These are phyloP conservation scores for Posidonia oceanica DNA, from an alignment of 116 monocot genomes.

Conservation along the genomic window DNA sequence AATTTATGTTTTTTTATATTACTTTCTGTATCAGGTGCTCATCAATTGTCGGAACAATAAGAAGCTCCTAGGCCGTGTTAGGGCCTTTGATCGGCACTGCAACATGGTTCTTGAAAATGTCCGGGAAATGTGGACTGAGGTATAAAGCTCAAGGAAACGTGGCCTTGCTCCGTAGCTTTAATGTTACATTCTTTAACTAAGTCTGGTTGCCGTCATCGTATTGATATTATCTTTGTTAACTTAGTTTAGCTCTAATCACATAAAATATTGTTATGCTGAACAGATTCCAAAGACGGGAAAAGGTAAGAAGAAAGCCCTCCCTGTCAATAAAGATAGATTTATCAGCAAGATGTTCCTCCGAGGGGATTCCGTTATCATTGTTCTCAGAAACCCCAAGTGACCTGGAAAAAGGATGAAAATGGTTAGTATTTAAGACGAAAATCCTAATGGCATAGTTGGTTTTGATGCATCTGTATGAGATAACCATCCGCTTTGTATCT, in stretches of 20 bases:
- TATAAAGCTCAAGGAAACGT: not conserved
- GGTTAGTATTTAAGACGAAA: too few relatives aligned
- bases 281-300: slow-evolving; percentile 43
- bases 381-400: slow-evolving; percentile 43
- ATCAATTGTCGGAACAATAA: slow-evolving; percentile 43
- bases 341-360: slow-evolving; percentile 57
- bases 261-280: too few relatives aligned
- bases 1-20: too few relatives aligned
- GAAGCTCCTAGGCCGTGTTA: slow-evolving; percentile 39
- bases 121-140: slow-evolving; percentile 50
- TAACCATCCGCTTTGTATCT: too few relatives aligned
- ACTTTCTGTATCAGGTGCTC: slow-evolving; percentile 13
- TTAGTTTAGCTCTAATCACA: too few relatives aligned
- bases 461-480: too few relatives aligned
- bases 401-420: not conserved
- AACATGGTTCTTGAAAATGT: slow-evolving; percentile 50
- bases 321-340: slow-evolving; percentile 36
- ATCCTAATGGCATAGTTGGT: too few relatives aligned
- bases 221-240: not conserved
- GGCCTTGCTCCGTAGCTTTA: not conserved
- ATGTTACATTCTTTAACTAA: not conserved
- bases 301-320: slow-evolving; percentile 32
- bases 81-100: slow-evolving; percentile 47
- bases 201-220: not conserved
- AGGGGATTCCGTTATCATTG: slow-evolving; percentile 45